Percentiles rank a stretch among this genome's conserved stretches.
phyloP scores from a whole-genome alignment of 2,329 filamentous ascomycete genomes.

The Apiospora aurea region DNA sequence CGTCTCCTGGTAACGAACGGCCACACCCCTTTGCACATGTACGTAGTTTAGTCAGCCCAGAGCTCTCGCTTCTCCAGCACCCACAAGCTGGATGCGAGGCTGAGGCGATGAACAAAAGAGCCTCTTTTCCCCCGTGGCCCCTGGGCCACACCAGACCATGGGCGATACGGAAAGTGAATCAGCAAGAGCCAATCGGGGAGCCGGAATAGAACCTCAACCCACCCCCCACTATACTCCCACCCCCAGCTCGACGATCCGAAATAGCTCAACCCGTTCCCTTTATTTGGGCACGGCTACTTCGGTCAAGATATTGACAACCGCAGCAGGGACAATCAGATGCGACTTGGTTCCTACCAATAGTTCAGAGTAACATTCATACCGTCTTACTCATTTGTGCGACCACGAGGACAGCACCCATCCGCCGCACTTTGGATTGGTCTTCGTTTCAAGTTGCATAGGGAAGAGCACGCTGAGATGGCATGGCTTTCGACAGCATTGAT shows the following conservation, averaged over 20 bases:
- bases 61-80: background rate
- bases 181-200: slow-evolving; percentile 12
- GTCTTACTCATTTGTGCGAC: background rate
- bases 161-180: background rate
- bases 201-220: background rate
- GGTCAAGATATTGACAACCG: background rate
- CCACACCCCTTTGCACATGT: background rate
- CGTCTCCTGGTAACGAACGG: background rate
- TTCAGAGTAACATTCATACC: background rate
- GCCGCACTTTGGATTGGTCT: background rate
- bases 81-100: background rate
- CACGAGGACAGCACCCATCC: background rate
- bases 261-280: slow-evolving; percentile 3
- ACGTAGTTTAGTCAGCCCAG: slow-evolving; percentile 1
- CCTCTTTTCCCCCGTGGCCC: background rate
- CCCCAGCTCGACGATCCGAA: background rate
- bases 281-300: background rate
- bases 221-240: slow-evolving; percentile 1
- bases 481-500: background rate
- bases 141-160: slow-evolving; percentile 4
- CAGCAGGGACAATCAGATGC: background rate
- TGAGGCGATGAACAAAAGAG: slow-evolving; percentile 7
- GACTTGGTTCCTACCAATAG: background rate
- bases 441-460: background rate
- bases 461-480: no score